A percentile compares a stretch with the other conserved stretches of the same genome.
Evolutionary conservation across 2,329 filamentous ascomycete genomes (phyloP).

Genomic region (Clarireedia homoeocarpa): DNA sequence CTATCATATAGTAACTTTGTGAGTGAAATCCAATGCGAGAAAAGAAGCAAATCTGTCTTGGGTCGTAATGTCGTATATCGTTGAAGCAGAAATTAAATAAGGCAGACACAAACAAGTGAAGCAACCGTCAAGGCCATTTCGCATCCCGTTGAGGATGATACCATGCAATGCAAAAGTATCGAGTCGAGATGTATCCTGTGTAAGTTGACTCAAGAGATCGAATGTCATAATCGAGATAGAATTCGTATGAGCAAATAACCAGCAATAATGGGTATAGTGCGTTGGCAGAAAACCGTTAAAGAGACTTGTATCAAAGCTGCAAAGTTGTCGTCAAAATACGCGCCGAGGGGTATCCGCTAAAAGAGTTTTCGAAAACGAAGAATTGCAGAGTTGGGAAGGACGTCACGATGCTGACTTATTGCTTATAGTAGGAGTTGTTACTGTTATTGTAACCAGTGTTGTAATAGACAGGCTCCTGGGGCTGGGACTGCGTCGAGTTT

Average conservation of each 20-base stretch:
- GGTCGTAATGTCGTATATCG: too few species aligned
- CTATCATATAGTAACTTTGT: too few species aligned
- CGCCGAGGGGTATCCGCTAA: constrained; percentile 4
- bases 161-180: too few species aligned
- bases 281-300: background rate
- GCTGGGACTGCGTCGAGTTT: background rate
- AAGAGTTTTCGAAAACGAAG: background rate
- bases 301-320: background rate
- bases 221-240: background rate
- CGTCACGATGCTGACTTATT: background rate
- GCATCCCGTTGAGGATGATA: too few species aligned
- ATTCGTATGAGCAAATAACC: background rate
- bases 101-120: too few species aligned
- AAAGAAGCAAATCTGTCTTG: too few species aligned
- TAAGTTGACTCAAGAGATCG: background rate
- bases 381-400: background rate
- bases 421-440: background rate
- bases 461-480: background rate
- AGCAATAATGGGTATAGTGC: background rate
- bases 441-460: constrained; percentile 1
- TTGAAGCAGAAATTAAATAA: too few species aligned
- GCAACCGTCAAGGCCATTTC: too few species aligned
- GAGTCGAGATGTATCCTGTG: background rate
- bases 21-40: too few species aligned
- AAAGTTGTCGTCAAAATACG: background rate